Percentiles rank a stretch among this genome's conserved stretches.
Conservation (phyloP, 2,329 filamentous ascomycete genomes). For the Aureobasidium sp. region DNA sequence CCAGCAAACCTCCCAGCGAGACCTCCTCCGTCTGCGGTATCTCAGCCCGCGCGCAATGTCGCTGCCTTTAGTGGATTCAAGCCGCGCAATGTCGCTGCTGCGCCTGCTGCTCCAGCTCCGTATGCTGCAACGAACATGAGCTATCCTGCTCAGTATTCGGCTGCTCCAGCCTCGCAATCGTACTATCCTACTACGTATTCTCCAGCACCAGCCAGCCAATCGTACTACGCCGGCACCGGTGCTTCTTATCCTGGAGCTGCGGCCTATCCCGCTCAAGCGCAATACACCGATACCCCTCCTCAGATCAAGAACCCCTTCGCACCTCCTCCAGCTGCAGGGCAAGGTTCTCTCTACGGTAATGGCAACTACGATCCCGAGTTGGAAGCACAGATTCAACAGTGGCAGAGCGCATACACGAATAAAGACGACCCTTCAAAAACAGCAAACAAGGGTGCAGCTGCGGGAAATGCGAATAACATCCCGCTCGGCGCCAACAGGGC, state of each 20-base stretch:
- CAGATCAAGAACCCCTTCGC: slow-evolving; percentile 79
- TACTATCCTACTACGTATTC: slow-evolving; percentile 8
- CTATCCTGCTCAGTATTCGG: slow-evolving; percentile 12
- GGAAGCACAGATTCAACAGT: slow-evolving; percentile 87
- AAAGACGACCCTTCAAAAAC: slow-evolving; percentile 48
- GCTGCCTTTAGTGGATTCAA: slow-evolving; percentile 51
- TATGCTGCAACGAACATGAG: slow-evolving; percentile 15
- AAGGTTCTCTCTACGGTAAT: slow-evolving; percentile 25
- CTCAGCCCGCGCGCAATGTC: slow-evolving; percentile 11
- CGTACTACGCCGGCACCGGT: slow-evolving; percentile 34
- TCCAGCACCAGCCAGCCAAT: slow-evolving; percentile 21
- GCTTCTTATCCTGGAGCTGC: slow-evolving; percentile 20
- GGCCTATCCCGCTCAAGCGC: slow-evolving; percentile 22
- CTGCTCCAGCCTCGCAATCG: slow-evolving; percentile 9
- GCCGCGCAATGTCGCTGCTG: slow-evolving; percentile 49
- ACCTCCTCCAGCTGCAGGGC: slow-evolving; percentile 38
- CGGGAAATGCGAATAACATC: slow-evolving; percentile 28
- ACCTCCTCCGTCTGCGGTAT: slow-evolving; percentile 27
- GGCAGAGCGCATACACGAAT: slow-evolving; percentile 79
- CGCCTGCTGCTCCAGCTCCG: not conserved
- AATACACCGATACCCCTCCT: slow-evolving; percentile 40
- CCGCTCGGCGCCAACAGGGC: slow-evolving; percentile 16
- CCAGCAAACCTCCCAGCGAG: slow-evolving; percentile 16
- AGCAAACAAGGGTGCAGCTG: slow-evolving; percentile 23
- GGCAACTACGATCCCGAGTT: slow-evolving; percentile 62